Conservation (phyloP, 176 grass and related monocot genomes). For the Hordeum marinum region DNA sequence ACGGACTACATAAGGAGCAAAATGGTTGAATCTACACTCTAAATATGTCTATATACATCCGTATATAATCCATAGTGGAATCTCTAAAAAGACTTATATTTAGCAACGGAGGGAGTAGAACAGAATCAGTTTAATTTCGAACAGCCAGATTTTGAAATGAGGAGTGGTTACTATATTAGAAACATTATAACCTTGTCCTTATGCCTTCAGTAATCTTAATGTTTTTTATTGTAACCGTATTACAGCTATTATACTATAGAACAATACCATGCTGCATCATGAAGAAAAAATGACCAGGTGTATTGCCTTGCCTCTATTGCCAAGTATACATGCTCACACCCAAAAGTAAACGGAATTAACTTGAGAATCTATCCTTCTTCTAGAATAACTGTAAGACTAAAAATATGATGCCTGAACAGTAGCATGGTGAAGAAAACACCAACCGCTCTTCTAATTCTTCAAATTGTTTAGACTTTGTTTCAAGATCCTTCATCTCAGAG, state of each 20-base stretch:
- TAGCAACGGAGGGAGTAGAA: too few relatives aligned
- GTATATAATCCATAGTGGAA: too few relatives aligned
- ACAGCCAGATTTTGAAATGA: not conserved
- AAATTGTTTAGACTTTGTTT: conserved; percentile 83
- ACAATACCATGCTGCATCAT: not conserved
- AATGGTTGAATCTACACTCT: too few relatives aligned
- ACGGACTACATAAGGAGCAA: too few relatives aligned
- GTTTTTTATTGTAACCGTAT: not conserved
- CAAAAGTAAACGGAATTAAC: not conserved
- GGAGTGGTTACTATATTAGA: not conserved
- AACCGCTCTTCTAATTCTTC: conserved; percentile 89
- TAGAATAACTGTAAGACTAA: not conserved
- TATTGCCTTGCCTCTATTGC: not conserved
- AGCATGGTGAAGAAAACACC: conserved; percentile 13
- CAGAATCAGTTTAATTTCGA: not conserved
- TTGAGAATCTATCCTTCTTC: not conserved
- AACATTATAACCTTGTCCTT: not conserved
- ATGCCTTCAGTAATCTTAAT: not conserved
- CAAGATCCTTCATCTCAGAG: conserved; percentile 71
- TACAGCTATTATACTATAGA: not conserved
- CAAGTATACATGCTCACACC: not conserved
- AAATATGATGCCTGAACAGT: not conserved
- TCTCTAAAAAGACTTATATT: too few relatives aligned
- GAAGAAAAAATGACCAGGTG: not conserved
- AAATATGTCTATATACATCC: too few relatives aligned